Evolutionary conservation across 2,329 filamentous ascomycete species (phyloP).

Genomic region (Pleomassaria siparia): DNA sequence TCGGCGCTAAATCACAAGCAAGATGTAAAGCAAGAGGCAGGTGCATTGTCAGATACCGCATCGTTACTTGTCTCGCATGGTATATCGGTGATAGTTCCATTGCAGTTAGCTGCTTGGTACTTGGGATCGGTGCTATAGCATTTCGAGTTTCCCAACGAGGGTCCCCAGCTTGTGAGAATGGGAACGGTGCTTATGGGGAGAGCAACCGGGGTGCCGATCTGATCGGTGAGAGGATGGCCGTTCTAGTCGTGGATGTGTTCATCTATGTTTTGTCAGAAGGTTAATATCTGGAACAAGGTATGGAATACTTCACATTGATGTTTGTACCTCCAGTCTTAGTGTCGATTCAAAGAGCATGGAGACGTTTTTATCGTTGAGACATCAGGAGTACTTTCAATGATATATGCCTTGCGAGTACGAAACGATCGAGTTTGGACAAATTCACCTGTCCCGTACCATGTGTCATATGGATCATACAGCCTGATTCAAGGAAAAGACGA

Average conservation of each 20-base stretch:
- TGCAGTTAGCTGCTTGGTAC: background rate
- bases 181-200: conserved; percentile 3
- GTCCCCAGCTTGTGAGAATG: conserved; percentile 5
- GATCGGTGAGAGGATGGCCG: conserved; percentile 14
- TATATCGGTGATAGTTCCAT: background rate
- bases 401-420: too few species aligned
- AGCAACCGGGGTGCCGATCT: conserved; percentile 5
- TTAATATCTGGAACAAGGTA: background rate
- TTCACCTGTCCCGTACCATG: too few species aligned
- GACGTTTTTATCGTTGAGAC: too few species aligned
- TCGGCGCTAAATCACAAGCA: background rate
- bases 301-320: background rate
- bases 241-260: conserved; percentile 13
- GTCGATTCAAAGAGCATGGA: background rate
- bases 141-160: background rate
- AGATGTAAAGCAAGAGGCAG: background rate
- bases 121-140: conserved; percentile 1
- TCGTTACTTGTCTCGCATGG: background rate
- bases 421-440: too few species aligned
- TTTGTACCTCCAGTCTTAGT: background rate
- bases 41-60: background rate
- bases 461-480: too few species aligned
- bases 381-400: too few species aligned
- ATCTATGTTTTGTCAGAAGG: conserved; percentile 1
- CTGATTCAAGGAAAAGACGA: too few species aligned